These are phyloP conservation scores for Puccinia novopanici DNA, from an alignment of 1,284 basidiomycete species.

Conservation along the genomic window DNA sequence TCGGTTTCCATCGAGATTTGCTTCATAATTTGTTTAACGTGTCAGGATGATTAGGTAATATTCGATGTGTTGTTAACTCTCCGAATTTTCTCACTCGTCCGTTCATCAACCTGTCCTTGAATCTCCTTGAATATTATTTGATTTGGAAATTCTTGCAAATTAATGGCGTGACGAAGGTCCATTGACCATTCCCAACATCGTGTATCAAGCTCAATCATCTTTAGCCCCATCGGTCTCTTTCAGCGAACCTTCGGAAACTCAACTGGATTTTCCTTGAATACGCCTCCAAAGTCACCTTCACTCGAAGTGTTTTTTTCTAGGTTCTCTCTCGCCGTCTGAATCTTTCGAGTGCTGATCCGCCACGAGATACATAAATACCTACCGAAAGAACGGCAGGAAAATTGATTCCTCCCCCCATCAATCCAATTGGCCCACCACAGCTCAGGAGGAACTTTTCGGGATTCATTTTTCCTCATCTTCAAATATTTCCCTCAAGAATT, in stretches of 20 bases:
- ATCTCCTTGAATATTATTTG: background rate
- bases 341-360: too few relatives aligned
- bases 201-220: too few relatives aligned
- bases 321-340: too few relatives aligned
- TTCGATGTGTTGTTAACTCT: background rate
- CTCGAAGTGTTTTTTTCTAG: too few relatives aligned
- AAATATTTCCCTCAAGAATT: background rate
- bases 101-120: background rate
- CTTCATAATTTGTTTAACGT: background rate
- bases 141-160: background rate
- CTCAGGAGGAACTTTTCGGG: background rate
- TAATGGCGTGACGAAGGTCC: background rate
- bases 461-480: background rate
- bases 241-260: too few relatives aligned
- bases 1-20: background rate
- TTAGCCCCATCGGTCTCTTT: too few relatives aligned
- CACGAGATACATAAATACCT: too few relatives aligned
- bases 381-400: background rate
- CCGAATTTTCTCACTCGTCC: constrained; percentile 10
- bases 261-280: too few relatives aligned
- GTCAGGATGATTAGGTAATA: background rate
- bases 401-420: background rate
- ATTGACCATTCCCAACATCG: background rate
- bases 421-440: background rate
- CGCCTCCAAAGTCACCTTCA: too few relatives aligned